phyloP scores from a whole-genome alignment of 306 rosid genomes.

The Senna siamea region DNA sequence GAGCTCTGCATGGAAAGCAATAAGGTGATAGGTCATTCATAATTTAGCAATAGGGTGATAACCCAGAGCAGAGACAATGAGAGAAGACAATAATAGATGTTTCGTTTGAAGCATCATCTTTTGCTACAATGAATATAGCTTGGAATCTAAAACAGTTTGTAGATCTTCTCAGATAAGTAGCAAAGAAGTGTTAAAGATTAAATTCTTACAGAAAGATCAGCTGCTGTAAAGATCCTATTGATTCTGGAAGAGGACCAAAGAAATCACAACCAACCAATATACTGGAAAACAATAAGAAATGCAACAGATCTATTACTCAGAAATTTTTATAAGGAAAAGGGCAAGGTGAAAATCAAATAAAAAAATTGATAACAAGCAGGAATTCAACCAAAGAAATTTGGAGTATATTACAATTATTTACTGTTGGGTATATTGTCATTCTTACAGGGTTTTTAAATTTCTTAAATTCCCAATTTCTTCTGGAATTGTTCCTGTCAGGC shows the following conservation, averaged over 20 bases:
- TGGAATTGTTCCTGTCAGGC: conserved; percentile 64
- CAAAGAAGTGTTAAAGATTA: conserved; percentile 12
- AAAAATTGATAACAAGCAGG: not conserved
- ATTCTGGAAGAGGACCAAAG: conserved; percentile 66
- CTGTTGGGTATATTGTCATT: conserved; percentile 15
- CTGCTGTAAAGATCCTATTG: conserved; percentile 61
- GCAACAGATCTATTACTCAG: conserved; percentile 6
- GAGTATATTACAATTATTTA: conserved; percentile 14
- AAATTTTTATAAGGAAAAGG: conserved; percentile 9
- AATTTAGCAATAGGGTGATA: conserved; percentile 13
- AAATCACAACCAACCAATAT: conserved; percentile 71
- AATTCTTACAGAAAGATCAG: conserved; percentile 67
- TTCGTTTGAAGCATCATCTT: conserved; percentile 19
- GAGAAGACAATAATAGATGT: not conserved
- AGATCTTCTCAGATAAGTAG: conserved; percentile 8
- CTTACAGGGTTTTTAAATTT: conserved; percentile 66
- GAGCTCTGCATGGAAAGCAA: conserved; percentile 48
- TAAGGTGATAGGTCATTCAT: not conserved
- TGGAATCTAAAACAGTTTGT: not conserved
- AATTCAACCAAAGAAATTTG: conserved; percentile 27
- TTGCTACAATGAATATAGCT: not conserved
- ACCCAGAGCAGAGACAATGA: conserved; percentile 28
- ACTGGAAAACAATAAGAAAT: conserved; percentile 44
- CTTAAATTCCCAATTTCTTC: conserved; percentile 59
- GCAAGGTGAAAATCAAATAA: not conserved